Percentiles rank a stretch among this genome's conserved stretches.
Conservation (phyloP, 352 stramenopile species). For the Phytophthora constricta region DNA sequence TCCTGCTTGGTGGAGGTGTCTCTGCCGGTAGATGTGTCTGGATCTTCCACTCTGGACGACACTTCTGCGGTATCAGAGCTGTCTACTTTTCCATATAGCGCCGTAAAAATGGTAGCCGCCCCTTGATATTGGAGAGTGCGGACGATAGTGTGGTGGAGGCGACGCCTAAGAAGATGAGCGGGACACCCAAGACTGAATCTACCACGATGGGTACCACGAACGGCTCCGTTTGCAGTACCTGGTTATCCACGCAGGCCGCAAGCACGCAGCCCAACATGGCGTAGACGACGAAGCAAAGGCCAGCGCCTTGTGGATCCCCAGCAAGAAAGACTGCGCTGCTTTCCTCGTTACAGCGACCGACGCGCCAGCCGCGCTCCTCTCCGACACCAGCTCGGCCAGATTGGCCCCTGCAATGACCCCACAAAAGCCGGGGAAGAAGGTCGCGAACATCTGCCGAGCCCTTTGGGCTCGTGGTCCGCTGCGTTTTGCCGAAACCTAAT, state of each 20-base stretch:
- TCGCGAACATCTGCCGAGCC: constrained; percentile 42
- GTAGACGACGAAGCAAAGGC: constrained; percentile 40
- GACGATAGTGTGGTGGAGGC: constrained; percentile 51
- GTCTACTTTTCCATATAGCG: too few species aligned
- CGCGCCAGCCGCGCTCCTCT: constrained; percentile 7
- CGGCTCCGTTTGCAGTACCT: constrained; percentile 34
- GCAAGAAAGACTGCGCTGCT: constrained; percentile 41
- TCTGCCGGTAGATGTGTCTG: neutral
- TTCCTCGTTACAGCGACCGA: constrained; percentile 13
- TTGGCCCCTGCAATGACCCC: constrained; percentile 46
- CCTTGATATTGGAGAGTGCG: constrained; percentile 55
- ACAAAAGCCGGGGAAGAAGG: constrained; percentile 55
- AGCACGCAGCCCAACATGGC: constrained; percentile 40
- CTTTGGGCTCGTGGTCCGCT: constrained; percentile 8
- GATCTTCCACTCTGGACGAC: neutral
- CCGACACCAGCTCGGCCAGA: constrained; percentile 43
- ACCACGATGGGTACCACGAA: constrained; percentile 54
- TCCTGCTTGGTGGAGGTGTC: neutral
- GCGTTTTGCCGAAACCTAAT: constrained; percentile 41
- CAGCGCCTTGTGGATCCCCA: constrained; percentile 54
- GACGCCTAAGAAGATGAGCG: constrained; percentile 52
- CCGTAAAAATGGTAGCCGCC: constrained; percentile 32
- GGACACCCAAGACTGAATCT: constrained; percentile 51
- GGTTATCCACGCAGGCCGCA: constrained; percentile 37
- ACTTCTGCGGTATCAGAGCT: too few species aligned